These are phyloP conservation scores for Chlamydomonas schloesseri DNA, from an alignment of 139 green algal genomes.

Conservation along the genomic window DNA sequence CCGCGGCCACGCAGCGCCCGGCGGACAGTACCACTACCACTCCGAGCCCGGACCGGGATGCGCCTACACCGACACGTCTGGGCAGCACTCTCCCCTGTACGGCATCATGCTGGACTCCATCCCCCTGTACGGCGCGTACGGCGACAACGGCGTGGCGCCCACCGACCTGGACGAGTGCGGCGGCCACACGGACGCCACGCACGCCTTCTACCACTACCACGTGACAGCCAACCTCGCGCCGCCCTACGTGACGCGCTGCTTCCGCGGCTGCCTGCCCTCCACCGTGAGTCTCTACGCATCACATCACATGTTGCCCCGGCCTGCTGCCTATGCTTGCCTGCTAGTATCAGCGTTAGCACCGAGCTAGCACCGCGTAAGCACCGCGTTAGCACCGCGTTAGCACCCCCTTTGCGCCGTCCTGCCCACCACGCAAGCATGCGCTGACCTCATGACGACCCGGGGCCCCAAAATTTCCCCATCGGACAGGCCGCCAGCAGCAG, in stretches of 20 bases:
- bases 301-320: no score
- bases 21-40: constrained; percentile 19
- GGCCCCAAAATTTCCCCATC: no score
- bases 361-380: no score
- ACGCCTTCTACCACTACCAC: constrained; percentile 33
- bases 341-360: no score
- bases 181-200: constrained; percentile 11
- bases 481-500: no score
- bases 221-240: background rate
- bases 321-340: no score
- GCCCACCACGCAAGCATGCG: no score
- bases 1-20: constrained; percentile 5
- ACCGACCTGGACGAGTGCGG: constrained; percentile 31
- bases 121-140: constrained; percentile 9
- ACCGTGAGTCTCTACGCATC: no score
- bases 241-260: background rate
- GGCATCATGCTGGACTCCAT: constrained; percentile 27
- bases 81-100: constrained; percentile 8
- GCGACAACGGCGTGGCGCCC: constrained; percentile 4
- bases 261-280: background rate
- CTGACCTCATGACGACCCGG: no score
- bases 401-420: no score
- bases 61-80: constrained; percentile 15
- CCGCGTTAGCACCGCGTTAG: no score
- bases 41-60: constrained; percentile 6